phyloP scores from a whole-genome alignment of 2,329 filamentous ascomycete species.

The Truncatella angustata region DNA sequence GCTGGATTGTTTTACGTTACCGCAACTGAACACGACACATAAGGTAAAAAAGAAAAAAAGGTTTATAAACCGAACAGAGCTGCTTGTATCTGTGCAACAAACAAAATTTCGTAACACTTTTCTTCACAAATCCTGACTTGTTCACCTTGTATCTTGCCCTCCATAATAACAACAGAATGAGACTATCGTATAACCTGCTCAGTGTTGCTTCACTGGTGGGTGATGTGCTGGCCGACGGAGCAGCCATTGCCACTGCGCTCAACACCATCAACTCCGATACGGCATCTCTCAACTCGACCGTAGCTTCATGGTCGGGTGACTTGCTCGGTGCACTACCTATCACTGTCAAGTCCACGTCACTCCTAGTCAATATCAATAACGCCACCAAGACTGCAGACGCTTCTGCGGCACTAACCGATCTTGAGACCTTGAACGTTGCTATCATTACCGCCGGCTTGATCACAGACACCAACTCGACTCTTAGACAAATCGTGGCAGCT shows the following conservation, averaged over 20 bases:
- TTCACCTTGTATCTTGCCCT: not conserved
- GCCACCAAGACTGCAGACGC: conserved; percentile 34
- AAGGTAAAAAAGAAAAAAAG: no score
- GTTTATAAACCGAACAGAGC: not conserved
- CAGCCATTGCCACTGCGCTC: conserved; percentile 34
- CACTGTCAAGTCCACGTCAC: conserved; percentile 32
- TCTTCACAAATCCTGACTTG: no score
- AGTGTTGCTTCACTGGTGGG: conserved; percentile 13
- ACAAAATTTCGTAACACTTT: no score
- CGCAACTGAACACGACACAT: no score
- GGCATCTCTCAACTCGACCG: conserved; percentile 29
- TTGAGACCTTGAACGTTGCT: conserved; percentile 39
- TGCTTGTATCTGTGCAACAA: no score
- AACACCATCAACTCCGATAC: conserved; percentile 32
- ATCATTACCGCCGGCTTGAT: conserved; percentile 33
- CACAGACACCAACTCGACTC: conserved; percentile 34
- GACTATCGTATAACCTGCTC: conserved; percentile 10
- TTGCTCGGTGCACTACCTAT: conserved; percentile 40
- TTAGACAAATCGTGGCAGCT: conserved; percentile 34
- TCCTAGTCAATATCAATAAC: conserved; percentile 38
- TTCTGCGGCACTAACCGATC: conserved; percentile 35
- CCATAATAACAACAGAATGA: conserved; percentile 2
- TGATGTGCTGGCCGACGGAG: conserved; percentile 29
- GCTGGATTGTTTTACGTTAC: not conserved
- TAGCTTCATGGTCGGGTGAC: conserved; percentile 36